A percentile compares a stretch with the other conserved stretches of the same genome.
Evolutionary conservation across 2,329 filamentous ascomycete genomes (phyloP).

Genomic region (Epichloe uncinata): DNA sequence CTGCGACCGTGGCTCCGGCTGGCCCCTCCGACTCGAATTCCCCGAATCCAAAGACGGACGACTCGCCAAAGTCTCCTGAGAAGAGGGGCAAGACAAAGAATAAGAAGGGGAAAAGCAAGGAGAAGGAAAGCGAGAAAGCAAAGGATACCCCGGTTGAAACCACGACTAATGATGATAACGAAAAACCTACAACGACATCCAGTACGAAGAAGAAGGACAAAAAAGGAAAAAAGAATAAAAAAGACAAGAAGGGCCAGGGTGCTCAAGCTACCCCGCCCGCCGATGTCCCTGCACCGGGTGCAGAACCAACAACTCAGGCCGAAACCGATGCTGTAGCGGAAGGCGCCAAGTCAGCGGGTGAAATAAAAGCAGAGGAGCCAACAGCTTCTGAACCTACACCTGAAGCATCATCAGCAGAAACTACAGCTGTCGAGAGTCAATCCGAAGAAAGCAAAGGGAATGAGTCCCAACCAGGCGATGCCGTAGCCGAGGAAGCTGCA

Average conservation of each 20-base stretch:
- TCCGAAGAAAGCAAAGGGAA: neutral
- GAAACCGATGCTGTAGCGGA: conserved; percentile 6
- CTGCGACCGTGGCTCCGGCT: neutral
- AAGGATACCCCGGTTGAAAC: conserved; percentile 6
- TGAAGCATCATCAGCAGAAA: neutral
- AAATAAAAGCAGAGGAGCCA: neutral
- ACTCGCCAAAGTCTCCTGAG: neutral
- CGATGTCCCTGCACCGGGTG: neutral
- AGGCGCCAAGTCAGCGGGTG: no score
- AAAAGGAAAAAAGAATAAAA: conserved; percentile 11
- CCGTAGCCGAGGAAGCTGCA: neutral
- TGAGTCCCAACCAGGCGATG: neutral
- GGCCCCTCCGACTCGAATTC: neutral
- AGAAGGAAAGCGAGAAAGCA: conserved; percentile 3
- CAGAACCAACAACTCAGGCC: conserved; percentile 2
- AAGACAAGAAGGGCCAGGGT: conserved; percentile 10
- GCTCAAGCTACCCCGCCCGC: neutral
- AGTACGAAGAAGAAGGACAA: conserved; percentile 12
- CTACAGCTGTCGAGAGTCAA: neutral
- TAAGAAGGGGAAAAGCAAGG: conserved; percentile 11
- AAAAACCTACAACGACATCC: conserved; percentile 7
- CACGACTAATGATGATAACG: conserved; percentile 8
- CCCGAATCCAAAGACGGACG: conserved; percentile 6
- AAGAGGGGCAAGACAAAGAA: conserved; percentile 9
- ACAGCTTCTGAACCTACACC: neutral